phyloP scores from a whole-genome alignment of 2,329 filamentous ascomycete species.

The Aspergillus ibericus region DNA sequence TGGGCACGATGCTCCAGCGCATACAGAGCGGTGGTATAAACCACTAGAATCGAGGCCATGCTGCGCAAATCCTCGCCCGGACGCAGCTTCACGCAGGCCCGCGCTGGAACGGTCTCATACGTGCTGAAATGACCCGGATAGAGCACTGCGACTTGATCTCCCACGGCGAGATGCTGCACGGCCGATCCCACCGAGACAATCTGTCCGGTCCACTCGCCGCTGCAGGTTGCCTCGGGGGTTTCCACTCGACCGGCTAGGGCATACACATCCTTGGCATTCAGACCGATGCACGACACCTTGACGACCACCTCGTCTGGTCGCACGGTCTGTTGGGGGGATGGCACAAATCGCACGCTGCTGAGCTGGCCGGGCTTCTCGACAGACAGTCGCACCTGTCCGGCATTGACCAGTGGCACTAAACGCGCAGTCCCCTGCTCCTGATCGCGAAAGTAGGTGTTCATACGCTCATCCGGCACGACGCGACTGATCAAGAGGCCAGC shows the following conservation, averaged over 20 bases:
- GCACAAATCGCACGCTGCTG: not conserved
- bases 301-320: not conserved
- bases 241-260: not conserved
- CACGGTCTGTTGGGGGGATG: not conserved
- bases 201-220: not conserved
- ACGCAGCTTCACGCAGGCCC: not conserved
- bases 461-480: not conserved
- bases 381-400: not conserved
- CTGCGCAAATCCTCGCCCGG: not conserved
- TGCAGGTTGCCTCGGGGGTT: conserved; percentile 1
- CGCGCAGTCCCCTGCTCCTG: not conserved
- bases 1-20: conserved; percentile 19
- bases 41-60: not conserved
- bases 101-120: not conserved
- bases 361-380: not conserved
- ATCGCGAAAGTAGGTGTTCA: not conserved
- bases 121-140: not conserved
- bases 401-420: not conserved
- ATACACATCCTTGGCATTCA: conserved; percentile 4
- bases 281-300: not conserved
- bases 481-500: not conserved
- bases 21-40: conserved; percentile 19
- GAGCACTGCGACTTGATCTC: not conserved
- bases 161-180: not conserved
- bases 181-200: not conserved